Percentiles rank a stretch among this genome's conserved stretches.
Evolutionary conservation across 148 eudicot species (phyloP).

Genomic region (Amaranthus palmeri): DNA sequence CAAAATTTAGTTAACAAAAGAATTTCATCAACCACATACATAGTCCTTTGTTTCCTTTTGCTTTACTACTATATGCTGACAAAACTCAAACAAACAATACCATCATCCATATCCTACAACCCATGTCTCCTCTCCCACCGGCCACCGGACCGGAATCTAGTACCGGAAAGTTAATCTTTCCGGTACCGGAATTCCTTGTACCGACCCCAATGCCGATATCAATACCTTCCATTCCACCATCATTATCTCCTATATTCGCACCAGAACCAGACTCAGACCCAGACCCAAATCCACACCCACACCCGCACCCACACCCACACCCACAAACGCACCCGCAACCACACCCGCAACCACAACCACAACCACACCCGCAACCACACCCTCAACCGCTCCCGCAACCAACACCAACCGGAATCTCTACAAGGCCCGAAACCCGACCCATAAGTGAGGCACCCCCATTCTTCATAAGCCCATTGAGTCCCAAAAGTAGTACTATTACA

Average conservation of each 20-base stretch:
- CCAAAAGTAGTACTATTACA: neutral
- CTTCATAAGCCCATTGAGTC: slow-evolving; percentile 9
- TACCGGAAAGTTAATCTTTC: neutral
- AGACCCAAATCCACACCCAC: slow-evolving; percentile 2
- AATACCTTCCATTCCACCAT: slow-evolving; percentile 14
- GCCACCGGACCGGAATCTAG: neutral
- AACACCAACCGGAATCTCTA: slow-evolving; percentile 8
- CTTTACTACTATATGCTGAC: neutral
- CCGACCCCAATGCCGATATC: slow-evolving; percentile 15
- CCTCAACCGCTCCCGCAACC: slow-evolving; percentile 18
- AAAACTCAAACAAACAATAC: neutral
- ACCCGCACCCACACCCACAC: slow-evolving; percentile 13
- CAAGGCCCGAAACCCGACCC: slow-evolving; percentile 4
- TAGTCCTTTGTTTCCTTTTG: neutral
- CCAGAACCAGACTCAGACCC: neutral
- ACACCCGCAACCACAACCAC: slow-evolving; percentile 7
- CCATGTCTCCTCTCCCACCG: slow-evolving; percentile 24
- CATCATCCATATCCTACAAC: neutral
- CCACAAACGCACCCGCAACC: neutral
- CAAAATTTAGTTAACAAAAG: slow-evolving; percentile 16
- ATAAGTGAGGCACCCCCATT: neutral
- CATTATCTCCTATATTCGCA: slow-evolving; percentile 1
- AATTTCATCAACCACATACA: neutral
- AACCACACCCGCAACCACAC: slow-evolving; percentile 3
- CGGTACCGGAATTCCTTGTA: neutral